phyloP scores from a whole-genome alignment of 106 monocot genomes.

The Dioscorea zingiberensis region DNA sequence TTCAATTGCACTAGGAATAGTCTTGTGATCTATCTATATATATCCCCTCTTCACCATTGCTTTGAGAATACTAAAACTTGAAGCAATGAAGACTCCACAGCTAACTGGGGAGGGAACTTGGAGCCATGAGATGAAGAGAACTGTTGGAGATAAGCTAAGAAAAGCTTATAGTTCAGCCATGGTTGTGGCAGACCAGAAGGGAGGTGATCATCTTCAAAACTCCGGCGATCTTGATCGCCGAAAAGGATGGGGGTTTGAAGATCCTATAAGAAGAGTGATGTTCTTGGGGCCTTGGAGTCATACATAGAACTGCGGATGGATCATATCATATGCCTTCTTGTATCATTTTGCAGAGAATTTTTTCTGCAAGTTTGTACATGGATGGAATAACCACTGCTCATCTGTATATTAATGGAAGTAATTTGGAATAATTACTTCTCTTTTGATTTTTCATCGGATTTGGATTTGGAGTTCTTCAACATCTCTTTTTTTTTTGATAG shows the following conservation, averaged over 20 bases:
- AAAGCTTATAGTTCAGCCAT: background rate
- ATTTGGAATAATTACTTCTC: no score
- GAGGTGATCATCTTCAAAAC: background rate
- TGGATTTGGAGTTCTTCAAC: no score
- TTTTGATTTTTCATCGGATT: no score
- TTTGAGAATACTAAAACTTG: background rate
- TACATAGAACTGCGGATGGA: background rate
- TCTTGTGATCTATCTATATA: background rate
- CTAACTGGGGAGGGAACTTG: background rate
- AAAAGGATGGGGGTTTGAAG: background rate
- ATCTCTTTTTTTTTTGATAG: no score
- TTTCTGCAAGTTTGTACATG: background rate
- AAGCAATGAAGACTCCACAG: constrained; percentile 1
- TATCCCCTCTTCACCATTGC: background rate
- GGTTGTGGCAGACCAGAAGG: background rate
- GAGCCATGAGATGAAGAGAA: constrained; percentile 1
- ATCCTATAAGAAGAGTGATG: constrained; percentile 17
- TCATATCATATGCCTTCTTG: background rate
- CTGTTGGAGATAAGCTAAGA: constrained; percentile 3
- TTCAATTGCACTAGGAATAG: no score
- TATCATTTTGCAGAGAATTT: background rate
- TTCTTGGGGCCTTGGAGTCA: constrained; percentile 15
- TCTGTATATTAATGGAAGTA: background rate
- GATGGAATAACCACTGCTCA: background rate
- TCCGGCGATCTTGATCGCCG: background rate